Evolutionary conservation across 306 rosid genomes (phyloP), one percentile per base, ranked within the genome.

Genomic region (Gastrolobium bilobum): DNA sequence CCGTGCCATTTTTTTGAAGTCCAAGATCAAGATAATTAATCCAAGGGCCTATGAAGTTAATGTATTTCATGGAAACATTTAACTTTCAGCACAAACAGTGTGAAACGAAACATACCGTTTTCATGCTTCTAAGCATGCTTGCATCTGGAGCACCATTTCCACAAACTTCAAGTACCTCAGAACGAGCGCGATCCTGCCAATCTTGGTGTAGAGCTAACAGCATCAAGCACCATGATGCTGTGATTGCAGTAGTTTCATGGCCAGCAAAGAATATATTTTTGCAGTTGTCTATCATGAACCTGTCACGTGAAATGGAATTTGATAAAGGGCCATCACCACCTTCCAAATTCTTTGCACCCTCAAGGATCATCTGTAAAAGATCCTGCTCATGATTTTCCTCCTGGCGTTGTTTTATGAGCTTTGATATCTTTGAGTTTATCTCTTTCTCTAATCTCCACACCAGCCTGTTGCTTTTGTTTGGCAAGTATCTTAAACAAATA

Each of bases 361-460:
- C 83, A 2, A 91, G 85, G 63, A 93, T 82, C 89, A 84, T 88
- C 69, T 91, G 93, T 7, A 91, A 58, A 10, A 93, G 88, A 76
- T 89, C 98, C 60, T 89, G 70, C 72, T 87, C 92, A 57, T 60
- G 29, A 31, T 78, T 54, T 43, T 79, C 79, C 53, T 65, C 75
- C 14, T 3, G 62, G 3, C 88, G 90, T 5, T 86, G 79, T 13
- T 87, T 86, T 65, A 85, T 86, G 53, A 87, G 82, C 76, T 54
- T 57, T 42, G 65, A 44, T 71, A 91, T 86, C 77, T 35, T 85
- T 2, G 91, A 72, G 78, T 80, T n/a, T 39, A 91, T 81, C 50
- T 86, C 83, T 77, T 94, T 87, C 81, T 88, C 89, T 62, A 91
- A 38, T 85, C 79, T 90, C 97, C 96, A 85, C 35, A 86, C 51